Conservation (phyloP, 257 asterid genomes). For the Eucommia ulmoides region DNA sequence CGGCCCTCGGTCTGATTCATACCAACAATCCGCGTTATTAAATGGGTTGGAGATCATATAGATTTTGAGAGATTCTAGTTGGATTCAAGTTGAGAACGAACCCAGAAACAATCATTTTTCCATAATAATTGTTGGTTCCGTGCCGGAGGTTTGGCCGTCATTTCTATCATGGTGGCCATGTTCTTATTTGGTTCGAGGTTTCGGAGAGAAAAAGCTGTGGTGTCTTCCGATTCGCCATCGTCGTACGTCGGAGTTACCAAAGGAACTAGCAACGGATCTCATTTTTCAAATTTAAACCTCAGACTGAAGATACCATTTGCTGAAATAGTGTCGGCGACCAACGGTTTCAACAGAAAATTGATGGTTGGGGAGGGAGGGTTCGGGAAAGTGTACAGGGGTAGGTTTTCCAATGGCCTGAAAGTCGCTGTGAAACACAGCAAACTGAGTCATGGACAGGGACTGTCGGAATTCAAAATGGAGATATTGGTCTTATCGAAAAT, state of each 20-base stretch:
- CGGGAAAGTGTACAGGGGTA: slow-evolving; percentile 14
- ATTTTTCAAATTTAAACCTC: slow-evolving; percentile 20
- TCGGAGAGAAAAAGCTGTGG: slow-evolving; percentile 14
- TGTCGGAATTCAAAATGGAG: no score
- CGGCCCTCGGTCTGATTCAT: not conserved
- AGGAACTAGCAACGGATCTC: slow-evolving; percentile 12
- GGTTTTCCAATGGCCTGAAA: slow-evolving; percentile 26
- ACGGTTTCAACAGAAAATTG: slow-evolving; percentile 2
- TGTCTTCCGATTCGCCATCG: no score
- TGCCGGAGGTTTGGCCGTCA: not conserved
- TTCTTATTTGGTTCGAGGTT: slow-evolving; percentile 6
- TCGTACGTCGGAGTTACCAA: not conserved
- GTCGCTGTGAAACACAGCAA: slow-evolving; percentile 55
- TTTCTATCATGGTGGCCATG: not conserved
- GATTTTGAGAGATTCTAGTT: not conserved
- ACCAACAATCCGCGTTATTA: not conserved
- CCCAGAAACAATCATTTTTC: not conserved
- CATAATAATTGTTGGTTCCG: not conserved
- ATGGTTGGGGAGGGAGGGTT: slow-evolving; percentile 57
- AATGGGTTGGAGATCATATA: not conserved
- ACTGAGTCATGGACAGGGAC: slow-evolving; percentile 26
- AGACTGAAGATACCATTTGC: slow-evolving; percentile 32
- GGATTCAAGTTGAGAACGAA: not conserved
- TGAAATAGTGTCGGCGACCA: slow-evolving; percentile 23
- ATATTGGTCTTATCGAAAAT: no score